Evolutionary conservation across 1,284 basidiomycete genomes (phyloP).

Genomic region (Ustilago shanxiensis): DNA sequence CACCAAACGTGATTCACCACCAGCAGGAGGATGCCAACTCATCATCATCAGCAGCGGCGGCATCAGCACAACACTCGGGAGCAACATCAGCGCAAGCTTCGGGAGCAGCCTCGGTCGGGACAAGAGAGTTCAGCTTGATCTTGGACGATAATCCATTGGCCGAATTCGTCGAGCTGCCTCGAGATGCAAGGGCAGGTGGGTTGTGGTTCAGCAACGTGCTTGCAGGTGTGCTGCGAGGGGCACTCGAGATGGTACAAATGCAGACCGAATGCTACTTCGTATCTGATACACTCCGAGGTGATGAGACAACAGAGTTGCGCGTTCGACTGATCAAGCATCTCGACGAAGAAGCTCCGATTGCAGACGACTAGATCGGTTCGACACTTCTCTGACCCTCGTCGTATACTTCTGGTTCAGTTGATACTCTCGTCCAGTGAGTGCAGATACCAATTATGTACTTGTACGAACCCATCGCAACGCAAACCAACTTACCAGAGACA

Average conservation of each 20-base stretch:
- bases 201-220: constrained; percentile 97
- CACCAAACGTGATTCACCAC: constrained; percentile 82
- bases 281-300: constrained; percentile 89
- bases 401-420: too few relatives aligned
- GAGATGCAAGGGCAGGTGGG: constrained; percentile 79
- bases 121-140: constrained; percentile 80
- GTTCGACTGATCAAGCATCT: constrained; percentile 90
- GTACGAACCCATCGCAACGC: constrained; percentile 2
- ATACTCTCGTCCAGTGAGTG: neutral
- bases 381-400: too few relatives aligned
- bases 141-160: constrained; percentile 96
- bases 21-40: constrained; percentile 52
- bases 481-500: too few relatives aligned
- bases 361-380: constrained; percentile 71
- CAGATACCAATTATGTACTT: constrained; percentile 7
- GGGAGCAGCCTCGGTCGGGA: neutral
- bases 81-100: constrained; percentile 15
- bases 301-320: constrained; percentile 92
- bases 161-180: constrained; percentile 96
- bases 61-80: constrained; percentile 17
- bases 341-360: constrained; percentile 82
- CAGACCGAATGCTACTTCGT: constrained; percentile 92
- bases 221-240: constrained; percentile 91
- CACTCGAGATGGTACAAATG: constrained; percentile 99
- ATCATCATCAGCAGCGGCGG: constrained; percentile 17